Percentiles rank a stretch among this genome's conserved stretches.
Evolutionary conservation across 768 basidiomycete genomes (phyloP).

Genomic region (Termitomyces heimii): DNA sequence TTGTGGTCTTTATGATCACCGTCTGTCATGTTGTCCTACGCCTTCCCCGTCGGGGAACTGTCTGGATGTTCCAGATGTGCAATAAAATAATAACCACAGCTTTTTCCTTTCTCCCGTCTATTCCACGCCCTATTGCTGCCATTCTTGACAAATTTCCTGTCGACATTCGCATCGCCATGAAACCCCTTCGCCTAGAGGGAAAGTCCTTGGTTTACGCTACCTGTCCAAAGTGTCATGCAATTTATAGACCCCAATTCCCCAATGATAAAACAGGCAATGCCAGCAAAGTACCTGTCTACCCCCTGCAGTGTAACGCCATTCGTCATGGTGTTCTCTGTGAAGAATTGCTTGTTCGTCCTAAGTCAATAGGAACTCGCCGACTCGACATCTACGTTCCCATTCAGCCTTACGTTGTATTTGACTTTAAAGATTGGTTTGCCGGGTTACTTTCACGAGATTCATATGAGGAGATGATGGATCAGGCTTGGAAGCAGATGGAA

Average conservation of each 20-base stretch:
- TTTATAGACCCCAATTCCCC: not conserved
- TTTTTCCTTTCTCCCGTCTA: not conserved
- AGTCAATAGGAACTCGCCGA: not conserved
- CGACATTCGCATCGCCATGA: not conserved
- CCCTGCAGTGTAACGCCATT: not conserved
- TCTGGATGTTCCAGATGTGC: too few species aligned
- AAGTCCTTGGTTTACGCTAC: too few species aligned
- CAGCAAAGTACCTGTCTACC: not conserved
- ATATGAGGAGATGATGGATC: not conserved
- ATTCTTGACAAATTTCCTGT: not conserved
- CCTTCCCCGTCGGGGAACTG: not conserved
- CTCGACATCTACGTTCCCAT: not conserved
- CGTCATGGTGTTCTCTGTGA: not conserved
- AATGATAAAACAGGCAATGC: not conserved
- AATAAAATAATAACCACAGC: too few species aligned
- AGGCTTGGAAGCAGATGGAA: not conserved
- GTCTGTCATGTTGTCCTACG: not conserved
- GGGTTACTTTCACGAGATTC: not conserved
- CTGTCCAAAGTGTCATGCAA: too few species aligned
- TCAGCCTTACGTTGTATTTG: not conserved
- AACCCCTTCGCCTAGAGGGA: not conserved
- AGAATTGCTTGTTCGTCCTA: not conserved
- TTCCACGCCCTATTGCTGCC: not conserved
- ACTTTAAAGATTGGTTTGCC: not conserved
- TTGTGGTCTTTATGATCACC: not conserved